These are phyloP conservation scores for Balamuthia mandrillaris DNA, from an alignment of 208 protist genomes.

Conservation along the genomic window DNA sequence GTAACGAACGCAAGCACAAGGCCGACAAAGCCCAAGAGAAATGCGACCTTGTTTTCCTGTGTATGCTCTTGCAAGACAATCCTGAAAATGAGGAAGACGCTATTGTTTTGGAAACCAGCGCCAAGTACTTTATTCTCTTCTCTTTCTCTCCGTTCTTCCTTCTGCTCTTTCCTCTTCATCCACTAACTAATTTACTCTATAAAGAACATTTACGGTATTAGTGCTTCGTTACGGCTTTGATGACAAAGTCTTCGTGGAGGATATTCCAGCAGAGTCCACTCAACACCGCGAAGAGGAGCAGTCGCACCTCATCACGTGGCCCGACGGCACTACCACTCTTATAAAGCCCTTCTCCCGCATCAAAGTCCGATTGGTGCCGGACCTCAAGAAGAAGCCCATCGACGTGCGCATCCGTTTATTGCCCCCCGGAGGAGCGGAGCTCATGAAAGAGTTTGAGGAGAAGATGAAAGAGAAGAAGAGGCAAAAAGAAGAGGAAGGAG, in stretches of 20 bases:
- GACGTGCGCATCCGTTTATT: neutral
- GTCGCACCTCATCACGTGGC: neutral
- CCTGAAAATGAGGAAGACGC: conserved; percentile 27
- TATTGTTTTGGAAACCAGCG: conserved; percentile 1
- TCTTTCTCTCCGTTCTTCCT: too few species aligned
- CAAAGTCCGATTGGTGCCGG: conserved; percentile 18
- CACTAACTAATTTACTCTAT: too few species aligned
- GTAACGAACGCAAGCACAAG: conserved; percentile 33
- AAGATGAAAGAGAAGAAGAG: neutral
- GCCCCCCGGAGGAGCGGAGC: neutral
- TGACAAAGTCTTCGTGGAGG: conserved; percentile 4
- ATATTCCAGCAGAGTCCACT: neutral
- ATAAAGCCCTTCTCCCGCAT: conserved; percentile 37
- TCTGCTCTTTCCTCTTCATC: too few species aligned
- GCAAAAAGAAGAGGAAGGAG: neutral
- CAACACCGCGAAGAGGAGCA: neutral
- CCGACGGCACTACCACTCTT: neutral
- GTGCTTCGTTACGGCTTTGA: conserved; percentile 33
- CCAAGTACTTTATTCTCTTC: conserved; percentile 20
- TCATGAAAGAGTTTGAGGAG: neutral
- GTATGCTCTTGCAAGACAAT: conserved; percentile 27
- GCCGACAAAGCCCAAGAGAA: conserved; percentile 43
- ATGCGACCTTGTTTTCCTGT: conserved; percentile 43
- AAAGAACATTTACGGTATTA: too few species aligned
- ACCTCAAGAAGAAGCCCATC: conserved; percentile 23